phyloP scores from a whole-genome alignment of 2,329 filamentous ascomycete species.

The Scedosporium boydii region DNA sequence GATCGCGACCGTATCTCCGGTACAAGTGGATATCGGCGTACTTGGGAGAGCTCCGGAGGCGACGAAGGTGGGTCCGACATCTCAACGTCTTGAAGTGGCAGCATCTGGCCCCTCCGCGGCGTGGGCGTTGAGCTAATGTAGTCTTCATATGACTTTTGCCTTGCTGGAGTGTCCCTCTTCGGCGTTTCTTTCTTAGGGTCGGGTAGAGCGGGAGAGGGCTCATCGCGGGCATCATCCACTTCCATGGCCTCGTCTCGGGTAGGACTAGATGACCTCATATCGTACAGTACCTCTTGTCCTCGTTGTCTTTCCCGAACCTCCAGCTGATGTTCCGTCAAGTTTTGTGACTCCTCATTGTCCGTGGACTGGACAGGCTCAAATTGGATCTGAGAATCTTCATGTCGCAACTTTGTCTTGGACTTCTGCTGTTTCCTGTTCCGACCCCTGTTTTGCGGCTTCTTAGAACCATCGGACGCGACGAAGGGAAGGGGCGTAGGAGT shows the following conservation, averaged over 20 bases:
- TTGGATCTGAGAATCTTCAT: slow-evolving; percentile 74
- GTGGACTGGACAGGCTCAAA: slow-evolving; percentile 60
- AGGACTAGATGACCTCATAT: slow-evolving; percentile 2
- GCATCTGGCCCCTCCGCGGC: slow-evolving; percentile 42
- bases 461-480: neutral
- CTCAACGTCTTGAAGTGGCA: slow-evolving; percentile 36
- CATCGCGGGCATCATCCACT: neutral
- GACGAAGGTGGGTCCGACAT: slow-evolving; percentile 48
- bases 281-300: slow-evolving; percentile 35
- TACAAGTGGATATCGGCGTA: slow-evolving; percentile 40
- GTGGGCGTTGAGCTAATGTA: slow-evolving; percentile 52
- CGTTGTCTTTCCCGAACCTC: slow-evolving; percentile 68
- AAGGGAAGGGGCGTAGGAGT: neutral
- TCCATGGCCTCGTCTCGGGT: neutral
- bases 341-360: slow-evolving; percentile 52
- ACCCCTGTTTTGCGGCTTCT: neutral
- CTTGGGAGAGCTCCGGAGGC: slow-evolving; percentile 33
- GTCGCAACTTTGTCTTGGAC: slow-evolving; percentile 48
- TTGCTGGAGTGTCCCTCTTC: slow-evolving; percentile 35
- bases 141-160: slow-evolving; percentile 33
- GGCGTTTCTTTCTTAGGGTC: slow-evolving; percentile 13
- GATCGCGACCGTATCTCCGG: slow-evolving; percentile 43
- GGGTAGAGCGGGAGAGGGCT: slow-evolving; percentile 12
- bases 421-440: slow-evolving; percentile 14
- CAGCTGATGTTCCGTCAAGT: slow-evolving; percentile 68